Percentiles rank a stretch among this genome's conserved stretches.
These are phyloP conservation scores for Cladochytrium replicatum DNA, from an alignment of 192 early-diverging fungal genomes.

Conservation along the genomic window DNA sequence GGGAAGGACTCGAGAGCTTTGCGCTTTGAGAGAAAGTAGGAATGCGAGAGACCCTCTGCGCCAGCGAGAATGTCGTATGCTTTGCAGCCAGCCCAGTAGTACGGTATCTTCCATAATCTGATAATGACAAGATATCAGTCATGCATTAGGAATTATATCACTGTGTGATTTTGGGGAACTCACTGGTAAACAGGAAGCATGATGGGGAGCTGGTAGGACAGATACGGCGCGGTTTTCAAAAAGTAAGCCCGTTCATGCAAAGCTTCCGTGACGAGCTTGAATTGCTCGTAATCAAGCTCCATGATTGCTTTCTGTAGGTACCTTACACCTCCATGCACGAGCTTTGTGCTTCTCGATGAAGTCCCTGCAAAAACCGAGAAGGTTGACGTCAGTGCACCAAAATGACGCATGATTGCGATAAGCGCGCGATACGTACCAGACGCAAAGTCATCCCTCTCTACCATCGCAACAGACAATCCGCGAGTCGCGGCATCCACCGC, in stretches of 20 bases:
- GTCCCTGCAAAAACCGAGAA: conserved; percentile 48
- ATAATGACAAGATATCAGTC: conserved; percentile 5
- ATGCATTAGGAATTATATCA: not conserved
- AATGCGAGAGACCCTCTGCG: conserved; percentile 63
- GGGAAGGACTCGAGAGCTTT: conserved; percentile 93
- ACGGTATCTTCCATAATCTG: conserved; percentile 93
- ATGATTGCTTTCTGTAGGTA: conserved; percentile 94
- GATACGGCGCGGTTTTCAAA: conserved; percentile 91
- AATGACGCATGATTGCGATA: not conserved
- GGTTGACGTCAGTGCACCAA: not conserved
- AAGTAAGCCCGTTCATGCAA: conserved; percentile 91
- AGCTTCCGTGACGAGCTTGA: conserved; percentile 89
- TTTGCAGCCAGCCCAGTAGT: conserved; percentile 92
- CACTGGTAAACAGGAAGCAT: conserved; percentile 89
- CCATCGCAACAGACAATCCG: conserved; percentile 84
- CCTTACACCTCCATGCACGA: conserved; percentile 94
- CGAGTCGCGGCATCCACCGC: conserved; percentile 89
- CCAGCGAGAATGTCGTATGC: conserved; percentile 86
- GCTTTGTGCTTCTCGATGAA: conserved; percentile 83
- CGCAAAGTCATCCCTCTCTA: conserved; percentile 93
- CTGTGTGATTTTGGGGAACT: conserved; percentile 5
- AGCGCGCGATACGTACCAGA: conserved; percentile 37
- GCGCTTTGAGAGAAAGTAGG: conserved; percentile 72
- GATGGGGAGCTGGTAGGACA: conserved; percentile 86
- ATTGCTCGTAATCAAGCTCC: conserved; percentile 92